Evolutionary conservation across 2,329 filamentous ascomycete genomes (phyloP).

Genomic region (Ophiocordyceps australis): DNA sequence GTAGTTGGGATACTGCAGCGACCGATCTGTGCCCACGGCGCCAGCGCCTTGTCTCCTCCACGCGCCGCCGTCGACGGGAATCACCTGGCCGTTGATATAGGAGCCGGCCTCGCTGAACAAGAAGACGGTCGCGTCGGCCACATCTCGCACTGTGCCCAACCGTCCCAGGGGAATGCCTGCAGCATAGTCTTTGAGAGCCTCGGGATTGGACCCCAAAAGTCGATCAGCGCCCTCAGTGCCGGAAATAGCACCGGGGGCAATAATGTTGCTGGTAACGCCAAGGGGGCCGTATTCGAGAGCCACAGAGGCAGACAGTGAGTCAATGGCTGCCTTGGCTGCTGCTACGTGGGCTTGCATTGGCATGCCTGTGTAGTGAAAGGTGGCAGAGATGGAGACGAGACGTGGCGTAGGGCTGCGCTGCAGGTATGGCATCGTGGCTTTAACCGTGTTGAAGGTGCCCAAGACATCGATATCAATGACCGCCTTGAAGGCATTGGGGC

Average conservation of each 20-base stretch:
- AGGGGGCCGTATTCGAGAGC: constrained; percentile 80
- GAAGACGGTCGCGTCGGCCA: constrained; percentile 83
- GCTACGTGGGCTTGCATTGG: constrained; percentile 79
- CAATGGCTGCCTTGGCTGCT: constrained; percentile 80
- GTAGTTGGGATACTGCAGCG: constrained; percentile 35
- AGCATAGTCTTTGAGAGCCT: constrained; percentile 13
- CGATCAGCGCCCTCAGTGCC: constrained; percentile 69
- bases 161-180: constrained; percentile 53
- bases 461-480: constrained; percentile 95
- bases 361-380: constrained; percentile 76
- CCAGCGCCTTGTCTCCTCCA: constrained; percentile 33
- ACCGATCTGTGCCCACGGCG: constrained; percentile 25
- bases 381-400: constrained; percentile 79
- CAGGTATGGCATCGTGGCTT: constrained; percentile 74
- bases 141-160: constrained; percentile 66
- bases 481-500: constrained; percentile 77
- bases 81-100: constrained; percentile 66
- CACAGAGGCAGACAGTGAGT: constrained; percentile 63
- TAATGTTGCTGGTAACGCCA: constrained; percentile 74
- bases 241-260: constrained; percentile 72
- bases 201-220: constrained; percentile 23
- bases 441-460: constrained; percentile 87
- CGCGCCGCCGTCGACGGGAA: constrained; percentile 53
- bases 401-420: constrained; percentile 59
- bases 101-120: constrained; percentile 73